phyloP scores from a whole-genome alignment of 257 asterid genomes.

The Fraxinus cuspidata region DNA sequence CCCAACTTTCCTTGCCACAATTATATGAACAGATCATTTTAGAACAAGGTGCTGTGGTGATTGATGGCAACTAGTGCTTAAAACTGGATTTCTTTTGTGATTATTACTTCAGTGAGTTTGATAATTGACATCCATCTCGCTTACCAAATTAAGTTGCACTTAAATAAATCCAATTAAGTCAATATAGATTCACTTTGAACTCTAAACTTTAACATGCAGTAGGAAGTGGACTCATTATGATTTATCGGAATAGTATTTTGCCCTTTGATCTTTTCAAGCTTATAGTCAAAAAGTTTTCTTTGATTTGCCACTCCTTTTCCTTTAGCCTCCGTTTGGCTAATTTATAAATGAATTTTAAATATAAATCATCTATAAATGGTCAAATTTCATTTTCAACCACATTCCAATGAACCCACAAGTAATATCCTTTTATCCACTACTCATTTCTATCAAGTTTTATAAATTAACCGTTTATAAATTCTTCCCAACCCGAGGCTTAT shows the following conservation, averaged over 20 bases:
- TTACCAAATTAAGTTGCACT: background rate
- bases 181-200: background rate
- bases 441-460: too few relatives aligned
- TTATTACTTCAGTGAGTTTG: background rate
- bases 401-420: too few relatives aligned
- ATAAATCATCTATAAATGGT: too few relatives aligned
- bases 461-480: too few relatives aligned
- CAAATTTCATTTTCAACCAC: too few relatives aligned
- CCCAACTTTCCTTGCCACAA: background rate
- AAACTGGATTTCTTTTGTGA: background rate
- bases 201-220: background rate
- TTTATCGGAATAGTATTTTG: background rate
- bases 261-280: background rate
- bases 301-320: background rate
- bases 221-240: background rate
- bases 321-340: too few relatives aligned
- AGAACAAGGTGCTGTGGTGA: background rate
- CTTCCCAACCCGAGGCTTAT: background rate
- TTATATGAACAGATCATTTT: background rate
- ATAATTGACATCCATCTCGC: background rate
- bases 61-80: background rate
- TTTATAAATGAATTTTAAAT: too few relatives aligned
- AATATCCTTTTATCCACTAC: too few relatives aligned
- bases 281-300: background rate
- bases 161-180: background rate